phyloP scores from a whole-genome alignment of 495 filamentous ascomycete genomes.

The Barbatosphaeria neglecta region DNA sequence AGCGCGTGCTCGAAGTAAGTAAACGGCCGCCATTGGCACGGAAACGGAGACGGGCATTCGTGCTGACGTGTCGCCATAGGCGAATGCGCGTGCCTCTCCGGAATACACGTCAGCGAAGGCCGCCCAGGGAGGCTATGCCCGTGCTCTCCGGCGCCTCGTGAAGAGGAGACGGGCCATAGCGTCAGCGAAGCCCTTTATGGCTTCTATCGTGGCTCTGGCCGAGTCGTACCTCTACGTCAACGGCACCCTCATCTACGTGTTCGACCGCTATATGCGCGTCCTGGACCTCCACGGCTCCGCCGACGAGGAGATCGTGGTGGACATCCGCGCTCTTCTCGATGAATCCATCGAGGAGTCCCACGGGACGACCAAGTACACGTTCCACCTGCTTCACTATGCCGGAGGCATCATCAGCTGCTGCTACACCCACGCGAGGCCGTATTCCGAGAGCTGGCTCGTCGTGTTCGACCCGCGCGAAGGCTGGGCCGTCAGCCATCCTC shows the following conservation, averaged over 20 bases:
- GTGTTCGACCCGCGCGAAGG: slow-evolving; percentile 40
- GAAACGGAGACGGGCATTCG: no score
- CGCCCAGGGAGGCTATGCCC: slow-evolving; percentile 37
- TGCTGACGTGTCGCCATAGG: slow-evolving; percentile 26
- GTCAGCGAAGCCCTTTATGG: slow-evolving; percentile 49
- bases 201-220: slow-evolving; percentile 46
- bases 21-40: not conserved
- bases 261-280: slow-evolving; percentile 46
- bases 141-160: slow-evolving; percentile 46
- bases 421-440: slow-evolving; percentile 25
- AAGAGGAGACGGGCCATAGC: slow-evolving; percentile 52
- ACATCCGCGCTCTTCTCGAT: slow-evolving; percentile 38
- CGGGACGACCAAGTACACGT: slow-evolving; percentile 26
- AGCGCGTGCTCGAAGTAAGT: slow-evolving; percentile 46
- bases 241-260: slow-evolving; percentile 52
- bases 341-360: slow-evolving; percentile 16
- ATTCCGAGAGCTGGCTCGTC: slow-evolving; percentile 41
- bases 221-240: slow-evolving; percentile 51
- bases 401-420: slow-evolving; percentile 50
- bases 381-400: slow-evolving; percentile 51
- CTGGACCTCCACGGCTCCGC: slow-evolving; percentile 45
- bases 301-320: slow-evolving; percentile 45
- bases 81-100: slow-evolving; percentile 40
- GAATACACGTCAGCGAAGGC: slow-evolving; percentile 44
- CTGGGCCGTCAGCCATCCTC: slow-evolving; percentile 25